Evolutionary conservation across 2,329 filamentous ascomycete genomes (phyloP), one percentile per base, ranked within the genome.

Genomic region (Beauveria sp.): DNA sequence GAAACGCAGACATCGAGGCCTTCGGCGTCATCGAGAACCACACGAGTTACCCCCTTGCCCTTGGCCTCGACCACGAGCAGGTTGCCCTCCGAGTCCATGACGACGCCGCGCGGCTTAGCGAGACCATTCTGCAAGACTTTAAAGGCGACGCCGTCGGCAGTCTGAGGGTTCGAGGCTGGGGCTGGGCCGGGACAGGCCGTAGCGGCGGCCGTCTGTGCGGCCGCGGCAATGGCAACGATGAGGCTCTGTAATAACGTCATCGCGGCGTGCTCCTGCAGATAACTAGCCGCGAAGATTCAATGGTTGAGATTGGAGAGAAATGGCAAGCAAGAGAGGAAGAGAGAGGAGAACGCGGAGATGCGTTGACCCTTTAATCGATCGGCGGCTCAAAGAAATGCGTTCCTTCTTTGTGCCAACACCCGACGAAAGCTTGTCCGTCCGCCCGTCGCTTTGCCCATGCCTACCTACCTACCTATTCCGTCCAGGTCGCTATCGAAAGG

Each of bases 11-110:
- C 67, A 20, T 70, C 63, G 2, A 68, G 54, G 18, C 66, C 68
- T 34, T 66, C 66, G 18, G 66, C 68, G 37, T 71, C 70, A 3
- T 71, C 69, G 55, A 77, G 63, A 28, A 70, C 68, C 28, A 76
- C 61, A 9, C 71, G 69, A 26, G 67, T 66, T 24, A 78, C 68
- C 9, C 75, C 75, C 9, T 63, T 57, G 28, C 62, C 66, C 3
- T 66, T 65, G 44, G 66, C 64, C 62, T 75, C 70, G 12, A 69
- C 67, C 9, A 77, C 67, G 12, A 78, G 69, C 22, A 77, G 62
- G 63, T 76, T 75, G 5, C 75, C 74, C 26, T 66, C 61, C 0
- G 64, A 63, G 61, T 78, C 75, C 26, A 74, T 67, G 22, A 73
- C 65, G 5, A 78, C 63, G 55, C 69, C 68, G 20, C 75, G 70